Base-by-base conservation (phyloP, 1,139 yeast species). In the Suhomyces maxii region DNA sequence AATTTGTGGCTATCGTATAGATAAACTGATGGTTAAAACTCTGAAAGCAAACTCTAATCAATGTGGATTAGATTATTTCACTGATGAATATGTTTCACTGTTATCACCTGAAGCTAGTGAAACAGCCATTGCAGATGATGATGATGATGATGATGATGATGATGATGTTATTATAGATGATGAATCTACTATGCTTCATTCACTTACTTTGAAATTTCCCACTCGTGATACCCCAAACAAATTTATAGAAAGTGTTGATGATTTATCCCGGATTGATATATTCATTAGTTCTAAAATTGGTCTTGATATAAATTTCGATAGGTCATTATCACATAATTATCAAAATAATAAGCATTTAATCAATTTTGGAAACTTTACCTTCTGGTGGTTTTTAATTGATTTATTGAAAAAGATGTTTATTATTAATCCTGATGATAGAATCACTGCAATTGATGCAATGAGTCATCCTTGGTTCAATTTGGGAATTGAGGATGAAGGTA, bases 401-500 rank as follows among this genome's bases (percentile, higher is more conserved):
- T 68, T 86, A 56, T 69, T 86, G 41, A 76, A 78, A 50, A 77
- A 77, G 53, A 69, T 86, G 65, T 77, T 86, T 55, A 79, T 77
- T 42, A 82, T 82, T 40, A 82, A 85, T 60, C 91, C 93, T 4
- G 65, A 73, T 1, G 76, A 79, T 50, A 68, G 95, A 57, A 71
- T 86, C 37, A 77, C 81, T 6, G 91, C 91, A 1, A 70, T 74
- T 47, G 88, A 84, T 46, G 90, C 91, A 1, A 68, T 86, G 65
- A 78, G 80, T 42, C 93, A 86, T 63, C 84, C 84, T 46, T 86
- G 93, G 91, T 86, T 87, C 63, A 79, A 80, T 56, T 74, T 76
- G 58, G 95, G 93, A 31, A 83, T 85, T 45, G 80, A 83, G 56
- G 95, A 86, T 65, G 91, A 86, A 57, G 93, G 88, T n/a, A 82